Conservation (phyloP, 345 rosid genomes). For the Eucalyptus sp. region DNA sequence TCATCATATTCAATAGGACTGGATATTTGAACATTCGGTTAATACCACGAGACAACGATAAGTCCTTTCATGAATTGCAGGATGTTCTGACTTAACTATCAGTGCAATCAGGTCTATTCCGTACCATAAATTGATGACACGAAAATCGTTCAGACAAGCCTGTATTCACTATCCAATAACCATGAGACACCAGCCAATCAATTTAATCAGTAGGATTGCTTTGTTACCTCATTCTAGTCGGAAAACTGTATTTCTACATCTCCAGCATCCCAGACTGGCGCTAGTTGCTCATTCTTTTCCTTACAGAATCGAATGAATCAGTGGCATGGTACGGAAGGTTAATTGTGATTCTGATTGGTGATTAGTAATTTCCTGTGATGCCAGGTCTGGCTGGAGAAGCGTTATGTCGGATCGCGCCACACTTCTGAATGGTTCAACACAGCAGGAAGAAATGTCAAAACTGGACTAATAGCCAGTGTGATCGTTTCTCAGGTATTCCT, state of each 20-base stretch:
- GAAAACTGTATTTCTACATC: neutral
- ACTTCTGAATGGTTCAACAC: conserved; percentile 98
- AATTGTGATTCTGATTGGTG: neutral
- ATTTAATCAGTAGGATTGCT: neutral
- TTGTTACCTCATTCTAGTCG: neutral
- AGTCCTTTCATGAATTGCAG: neutral
- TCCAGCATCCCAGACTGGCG: neutral
- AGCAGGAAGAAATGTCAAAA: conserved; percentile 90
- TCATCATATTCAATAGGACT: neutral
- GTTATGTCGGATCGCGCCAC: conserved; percentile 76
- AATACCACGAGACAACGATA: neutral
- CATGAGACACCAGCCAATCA: neutral
- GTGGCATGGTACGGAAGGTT: neutral
- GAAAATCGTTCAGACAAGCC: neutral
- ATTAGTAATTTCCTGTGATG: neutral
- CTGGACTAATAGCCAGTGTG: conserved; percentile 92
- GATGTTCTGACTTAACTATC: neutral
- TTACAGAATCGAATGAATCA: neutral
- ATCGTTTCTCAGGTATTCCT: conserved; percentile 69
- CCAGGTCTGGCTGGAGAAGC: conserved; percentile 86
- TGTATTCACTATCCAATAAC: neutral
- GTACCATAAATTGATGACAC: neutral
- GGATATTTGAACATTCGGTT: neutral
- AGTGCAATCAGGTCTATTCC: neutral
- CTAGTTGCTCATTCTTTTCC: neutral